These are phyloP conservation scores for Eimeria praecox DNA, from an alignment of 169 alveolate genomes.

Conservation along the genomic window DNA sequence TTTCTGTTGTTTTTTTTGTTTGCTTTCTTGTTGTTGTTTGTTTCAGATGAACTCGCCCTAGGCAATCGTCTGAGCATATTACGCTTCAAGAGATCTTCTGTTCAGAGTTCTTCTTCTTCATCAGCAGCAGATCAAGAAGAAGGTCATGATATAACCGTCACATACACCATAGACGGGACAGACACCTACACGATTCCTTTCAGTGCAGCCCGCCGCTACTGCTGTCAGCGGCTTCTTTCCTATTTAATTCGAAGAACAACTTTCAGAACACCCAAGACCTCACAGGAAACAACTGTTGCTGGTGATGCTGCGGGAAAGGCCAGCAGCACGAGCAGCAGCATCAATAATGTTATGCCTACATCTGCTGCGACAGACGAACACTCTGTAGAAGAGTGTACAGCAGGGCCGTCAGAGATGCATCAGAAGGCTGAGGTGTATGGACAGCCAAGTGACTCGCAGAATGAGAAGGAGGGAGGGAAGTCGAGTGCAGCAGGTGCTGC, in stretches of 20 bases:
- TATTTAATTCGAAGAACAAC: constrained; percentile 72
- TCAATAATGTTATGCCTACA: not conserved
- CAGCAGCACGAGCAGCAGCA: constrained; percentile 26
- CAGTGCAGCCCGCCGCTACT: constrained; percentile 35
- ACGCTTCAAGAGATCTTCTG: constrained; percentile 43
- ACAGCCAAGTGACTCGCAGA: no score
- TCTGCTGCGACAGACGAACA: not conserved
- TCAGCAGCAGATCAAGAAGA: constrained; percentile 1
- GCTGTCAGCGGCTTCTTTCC: constrained; percentile 74
- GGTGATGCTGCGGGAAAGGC: not conserved
- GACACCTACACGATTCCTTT: constrained; percentile 64
- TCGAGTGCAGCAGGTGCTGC: not conserved
- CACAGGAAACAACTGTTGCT: not conserved
- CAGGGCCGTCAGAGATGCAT: not conserved
- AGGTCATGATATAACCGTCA: constrained; percentile 27
- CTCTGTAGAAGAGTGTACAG: not conserved
- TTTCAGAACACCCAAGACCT: constrained; percentile 32
- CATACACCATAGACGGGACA: constrained; percentile 57
- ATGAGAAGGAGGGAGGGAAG: no score
- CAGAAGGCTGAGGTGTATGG: not conserved
- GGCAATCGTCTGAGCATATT: constrained; percentile 25
- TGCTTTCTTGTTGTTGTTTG: not conserved
- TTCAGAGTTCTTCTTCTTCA: not conserved
- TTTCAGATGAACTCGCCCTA: constrained; percentile 13
- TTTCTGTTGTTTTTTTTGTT: not conserved